phyloP scores from a whole-genome alignment of 371 early-diverging fungal genomes.

The Paraphysoderma sedebokerense region DNA sequence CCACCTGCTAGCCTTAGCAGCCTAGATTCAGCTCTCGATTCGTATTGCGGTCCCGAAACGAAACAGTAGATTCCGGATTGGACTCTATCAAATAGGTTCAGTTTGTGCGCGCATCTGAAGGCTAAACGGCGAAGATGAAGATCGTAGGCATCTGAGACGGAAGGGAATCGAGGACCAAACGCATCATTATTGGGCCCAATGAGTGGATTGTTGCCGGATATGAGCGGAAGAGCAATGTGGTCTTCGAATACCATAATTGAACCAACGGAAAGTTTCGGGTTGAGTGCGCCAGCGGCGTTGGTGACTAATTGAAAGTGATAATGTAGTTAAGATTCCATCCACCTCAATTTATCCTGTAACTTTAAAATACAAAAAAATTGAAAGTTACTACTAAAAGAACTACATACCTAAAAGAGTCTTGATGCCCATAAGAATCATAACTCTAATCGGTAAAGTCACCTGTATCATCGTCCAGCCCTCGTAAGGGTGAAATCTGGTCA shows the following conservation, averaged over 20 bases:
- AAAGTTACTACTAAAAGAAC: conserved; percentile 2
- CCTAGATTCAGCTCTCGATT: conserved; percentile 77
- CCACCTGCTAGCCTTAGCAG: conserved; percentile 53
- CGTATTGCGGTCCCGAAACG: conserved; percentile 80
- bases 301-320: conserved; percentile 32
- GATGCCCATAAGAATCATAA: conserved; percentile 68
- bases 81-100: conserved; percentile 30
- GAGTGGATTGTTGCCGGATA: conserved; percentile 64
- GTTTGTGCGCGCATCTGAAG: conserved; percentile 1
- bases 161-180: conserved; percentile 87
- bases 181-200: conserved; percentile 62
- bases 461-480: conserved; percentile 64
- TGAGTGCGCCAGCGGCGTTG: conserved; percentile 85
- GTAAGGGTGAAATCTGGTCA: conserved; percentile 70
- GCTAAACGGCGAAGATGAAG: conserved; percentile 49
- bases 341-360: not conserved
- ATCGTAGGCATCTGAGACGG: conserved; percentile 78
- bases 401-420: conserved; percentile 40
- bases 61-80: conserved; percentile 57
- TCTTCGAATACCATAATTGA: conserved; percentile 78
- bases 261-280: conserved; percentile 58
- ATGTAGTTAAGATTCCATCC: not conserved
- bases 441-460: conserved; percentile 72
- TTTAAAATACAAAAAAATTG: not conserved
- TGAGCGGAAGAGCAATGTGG: conserved; percentile 68